These are phyloP conservation scores for Zygotorulaspora florentina DNA, from an alignment of 805 yeast genomes.

Conservation along the genomic window DNA sequence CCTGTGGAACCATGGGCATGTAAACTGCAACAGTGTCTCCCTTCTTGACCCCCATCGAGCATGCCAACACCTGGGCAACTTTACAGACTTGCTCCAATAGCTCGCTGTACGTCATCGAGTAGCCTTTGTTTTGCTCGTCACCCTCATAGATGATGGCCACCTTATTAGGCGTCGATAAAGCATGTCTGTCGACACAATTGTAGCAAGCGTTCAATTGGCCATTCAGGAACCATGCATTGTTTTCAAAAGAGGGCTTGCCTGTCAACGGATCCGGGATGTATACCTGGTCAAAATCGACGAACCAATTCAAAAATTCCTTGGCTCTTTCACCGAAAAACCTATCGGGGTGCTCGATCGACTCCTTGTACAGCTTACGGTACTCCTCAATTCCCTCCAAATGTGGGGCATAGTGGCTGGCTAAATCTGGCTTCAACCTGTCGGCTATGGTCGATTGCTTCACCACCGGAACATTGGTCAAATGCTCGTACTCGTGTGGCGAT, in stretches of 20 bases:
- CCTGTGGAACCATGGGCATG: slow-evolving; percentile 83
- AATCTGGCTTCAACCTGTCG: slow-evolving; percentile 19
- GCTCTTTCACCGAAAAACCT: slow-evolving; percentile 78
- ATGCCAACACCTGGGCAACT: slow-evolving; percentile 63
- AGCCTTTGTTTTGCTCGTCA: slow-evolving; percentile 61
- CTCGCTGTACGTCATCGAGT: slow-evolving; percentile 63
- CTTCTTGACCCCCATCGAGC: slow-evolving; percentile 60
- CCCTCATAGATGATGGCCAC: slow-evolving; percentile 77
- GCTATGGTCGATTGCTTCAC: slow-evolving; percentile 23
- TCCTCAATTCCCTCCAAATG: slow-evolving; percentile 59
- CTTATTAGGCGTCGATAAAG: slow-evolving; percentile 63
- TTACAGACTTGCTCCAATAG: slow-evolving; percentile 64
- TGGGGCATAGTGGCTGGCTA: slow-evolving; percentile 42
- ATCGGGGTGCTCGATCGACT: slow-evolving; percentile 77
- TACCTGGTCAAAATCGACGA: slow-evolving; percentile 62
- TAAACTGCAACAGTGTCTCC: slow-evolving; percentile 86
- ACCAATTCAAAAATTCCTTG: slow-evolving; percentile 71
- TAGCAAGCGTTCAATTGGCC: slow-evolving; percentile 78
- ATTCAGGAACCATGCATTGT: slow-evolving; percentile 71
- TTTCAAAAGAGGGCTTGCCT: slow-evolving; percentile 39
- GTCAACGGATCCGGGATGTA: slow-evolving; percentile 36
- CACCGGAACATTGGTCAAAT: slow-evolving; percentile 25
- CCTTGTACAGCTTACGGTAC: slow-evolving; percentile 62
- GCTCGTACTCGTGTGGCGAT: slow-evolving; percentile 24
- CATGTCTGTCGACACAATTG: slow-evolving; percentile 82